Evolutionary conservation across 2,329 filamentous ascomycete genomes (phyloP).

Genomic region (Rhinocladiella mackenziei): DNA sequence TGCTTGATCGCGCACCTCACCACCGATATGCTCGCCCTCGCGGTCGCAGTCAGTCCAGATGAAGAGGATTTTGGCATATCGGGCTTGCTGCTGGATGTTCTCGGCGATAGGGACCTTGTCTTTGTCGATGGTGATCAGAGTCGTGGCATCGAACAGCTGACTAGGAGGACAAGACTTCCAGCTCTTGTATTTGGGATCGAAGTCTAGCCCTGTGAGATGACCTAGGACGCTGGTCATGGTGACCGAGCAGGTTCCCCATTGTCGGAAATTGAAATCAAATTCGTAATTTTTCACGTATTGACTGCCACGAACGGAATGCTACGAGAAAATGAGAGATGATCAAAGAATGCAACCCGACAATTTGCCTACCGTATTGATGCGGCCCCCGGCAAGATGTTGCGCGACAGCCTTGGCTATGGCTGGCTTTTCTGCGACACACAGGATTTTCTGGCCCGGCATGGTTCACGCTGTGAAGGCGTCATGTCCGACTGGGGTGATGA

Average conservation of each 20-base stretch:
- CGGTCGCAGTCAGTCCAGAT: conserved; percentile 99
- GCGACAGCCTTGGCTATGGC: conserved; percentile 95
- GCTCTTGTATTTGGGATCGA: conserved; percentile 66
- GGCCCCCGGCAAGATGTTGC: conserved; percentile 77
- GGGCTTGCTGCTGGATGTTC: conserved; percentile 79
- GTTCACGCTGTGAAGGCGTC: conserved; percentile 18
- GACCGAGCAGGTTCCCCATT: conserved; percentile 77
- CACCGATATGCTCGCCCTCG: conserved; percentile 93
- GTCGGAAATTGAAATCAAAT: conserved; percentile 80
- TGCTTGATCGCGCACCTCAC: conserved; percentile 82
- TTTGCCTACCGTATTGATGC: conserved; percentile 61
- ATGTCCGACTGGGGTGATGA: background rate
- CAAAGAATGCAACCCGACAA: background rate
- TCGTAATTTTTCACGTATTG: conserved; percentile 90
- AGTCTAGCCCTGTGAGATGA: conserved; percentile 78
- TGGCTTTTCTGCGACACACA: conserved; percentile 82
- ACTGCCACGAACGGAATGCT: conserved; percentile 65
- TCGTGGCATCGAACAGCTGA: conserved; percentile 74
- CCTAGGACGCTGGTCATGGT: conserved; percentile 93
- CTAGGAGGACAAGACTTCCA: conserved; percentile 80
- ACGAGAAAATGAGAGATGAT: conserved; percentile 16
- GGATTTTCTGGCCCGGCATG: conserved; percentile 47
- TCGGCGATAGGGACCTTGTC: conserved; percentile 75
- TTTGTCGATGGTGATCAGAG: conserved; percentile 66
- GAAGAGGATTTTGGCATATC: conserved; percentile 68